Conservation (phyloP, 768 basidiomycete genomes). For the Udeniomyces megalosporus region DNA sequence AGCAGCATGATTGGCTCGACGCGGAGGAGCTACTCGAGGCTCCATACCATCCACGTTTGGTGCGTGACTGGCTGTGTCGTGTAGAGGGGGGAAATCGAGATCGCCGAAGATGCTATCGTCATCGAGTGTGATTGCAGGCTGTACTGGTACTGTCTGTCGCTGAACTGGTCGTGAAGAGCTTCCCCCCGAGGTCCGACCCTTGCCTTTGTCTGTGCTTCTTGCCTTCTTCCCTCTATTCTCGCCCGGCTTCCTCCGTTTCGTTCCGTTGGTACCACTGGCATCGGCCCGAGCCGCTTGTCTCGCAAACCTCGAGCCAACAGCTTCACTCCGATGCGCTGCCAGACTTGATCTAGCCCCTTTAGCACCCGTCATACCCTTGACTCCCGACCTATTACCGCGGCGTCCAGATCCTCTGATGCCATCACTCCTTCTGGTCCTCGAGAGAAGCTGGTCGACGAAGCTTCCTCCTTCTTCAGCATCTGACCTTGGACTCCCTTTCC, state of each 20-base stretch:
- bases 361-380: no score
- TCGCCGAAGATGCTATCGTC: slow-evolving; percentile 26
- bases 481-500: background rate
- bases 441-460: slow-evolving; percentile 11
- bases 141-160: background rate
- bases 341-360: no score
- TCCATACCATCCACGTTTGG: background rate
- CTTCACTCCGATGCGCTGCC: no score
- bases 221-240: no score
- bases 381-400: no score
- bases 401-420: no score
- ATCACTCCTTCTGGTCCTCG: background rate
- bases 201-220: background rate
- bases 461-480: background rate
- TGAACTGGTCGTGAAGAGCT: no score
- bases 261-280: no score
- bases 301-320: no score
- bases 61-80: slow-evolving; percentile 12
- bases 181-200: no score
- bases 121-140: slow-evolving; percentile 22
- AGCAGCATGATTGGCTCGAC: background rate
- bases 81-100: slow-evolving; percentile 16
- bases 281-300: no score
- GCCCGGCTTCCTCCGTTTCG: no score
- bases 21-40: background rate